phyloP scores from a whole-genome alignment of 2,329 filamentous ascomycete species.

The Cyphellophora europaea region DNA sequence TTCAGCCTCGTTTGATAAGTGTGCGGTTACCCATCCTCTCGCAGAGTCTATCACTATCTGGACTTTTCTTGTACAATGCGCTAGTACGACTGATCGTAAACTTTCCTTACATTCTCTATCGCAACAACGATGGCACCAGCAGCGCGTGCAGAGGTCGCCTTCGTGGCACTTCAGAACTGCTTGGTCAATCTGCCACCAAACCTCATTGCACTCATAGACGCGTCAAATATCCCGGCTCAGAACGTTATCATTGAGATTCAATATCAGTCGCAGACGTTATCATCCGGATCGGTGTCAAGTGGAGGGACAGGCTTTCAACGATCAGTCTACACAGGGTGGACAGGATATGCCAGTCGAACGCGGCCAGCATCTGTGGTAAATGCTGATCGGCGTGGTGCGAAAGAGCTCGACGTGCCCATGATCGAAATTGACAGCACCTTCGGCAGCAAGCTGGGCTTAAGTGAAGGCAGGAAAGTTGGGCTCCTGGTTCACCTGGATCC shows the following conservation, averaged over 20 bases:
- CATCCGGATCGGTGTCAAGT: conserved; percentile 35
- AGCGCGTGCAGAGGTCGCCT: conserved; percentile 70
- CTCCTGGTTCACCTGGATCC: conserved; percentile 76
- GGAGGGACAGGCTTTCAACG: conserved; percentile 44
- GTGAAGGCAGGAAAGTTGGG: conserved; percentile 68
- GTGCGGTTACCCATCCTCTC: too few species aligned
- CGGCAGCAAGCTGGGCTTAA: conserved; percentile 64
- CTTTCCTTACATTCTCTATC: too few species aligned
- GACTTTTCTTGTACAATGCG: too few species aligned
- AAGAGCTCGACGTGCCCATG: conserved; percentile 66
- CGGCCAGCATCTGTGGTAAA: conserved; percentile 63
- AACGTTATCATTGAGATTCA: conserved; percentile 92
- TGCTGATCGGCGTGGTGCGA: conserved; percentile 56
- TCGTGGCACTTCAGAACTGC: conserved; percentile 86
- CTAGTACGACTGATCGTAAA: too few species aligned
- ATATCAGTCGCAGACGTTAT: conserved; percentile 53
- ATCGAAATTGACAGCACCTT: conserved; percentile 86
- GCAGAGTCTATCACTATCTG: too few species aligned
- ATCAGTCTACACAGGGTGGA: conserved; percentile 89
- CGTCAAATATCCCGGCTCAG: conserved; percentile 80
- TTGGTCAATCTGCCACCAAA: conserved; percentile 84
- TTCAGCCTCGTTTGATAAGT: too few species aligned
- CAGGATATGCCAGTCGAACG: conserved; percentile 91
- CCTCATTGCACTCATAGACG: conserved; percentile 74
- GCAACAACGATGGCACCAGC: conserved; percentile 28